Evolutionary conservation across 2,329 filamentous ascomycete species (phyloP).

Genomic region (Colletotrichum tropicale): DNA sequence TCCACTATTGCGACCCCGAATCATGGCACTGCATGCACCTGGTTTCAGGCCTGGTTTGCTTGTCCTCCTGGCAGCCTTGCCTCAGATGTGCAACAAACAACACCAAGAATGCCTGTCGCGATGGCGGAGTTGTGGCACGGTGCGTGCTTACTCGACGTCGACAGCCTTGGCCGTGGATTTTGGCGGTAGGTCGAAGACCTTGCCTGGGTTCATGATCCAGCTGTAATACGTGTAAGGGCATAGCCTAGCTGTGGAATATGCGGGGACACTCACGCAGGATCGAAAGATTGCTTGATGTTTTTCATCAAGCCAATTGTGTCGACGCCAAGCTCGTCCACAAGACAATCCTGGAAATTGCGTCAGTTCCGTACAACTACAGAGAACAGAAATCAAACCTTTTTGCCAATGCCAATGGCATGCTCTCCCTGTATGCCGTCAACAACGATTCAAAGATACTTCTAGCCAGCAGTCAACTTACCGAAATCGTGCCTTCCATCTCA

Average conservation of each 20-base stretch:
- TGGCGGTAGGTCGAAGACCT: slow-evolving; percentile 61
- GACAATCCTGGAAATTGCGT: slow-evolving; percentile 37
- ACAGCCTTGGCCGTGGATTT: not conserved
- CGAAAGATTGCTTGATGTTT: slow-evolving; percentile 65
- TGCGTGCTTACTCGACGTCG: not conserved
- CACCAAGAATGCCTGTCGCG: not conserved
- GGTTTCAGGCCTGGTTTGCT: not conserved
- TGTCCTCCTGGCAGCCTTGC: not conserved
- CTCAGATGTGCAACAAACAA: not conserved
- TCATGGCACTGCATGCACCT: not conserved
- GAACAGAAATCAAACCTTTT: slow-evolving; percentile 64
- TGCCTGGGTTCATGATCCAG: slow-evolving; percentile 73
- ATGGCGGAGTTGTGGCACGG: not conserved
- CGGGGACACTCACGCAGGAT: slow-evolving; percentile 48
- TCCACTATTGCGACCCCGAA: not conserved
- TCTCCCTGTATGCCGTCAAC: slow-evolving; percentile 49
- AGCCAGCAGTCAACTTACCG: slow-evolving; percentile 47
- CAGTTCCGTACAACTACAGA: not conserved
- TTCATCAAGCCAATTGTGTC: slow-evolving; percentile 72
- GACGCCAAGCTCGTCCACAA: slow-evolving; percentile 67
- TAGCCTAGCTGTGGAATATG: not conserved
- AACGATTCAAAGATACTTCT: not conserved
- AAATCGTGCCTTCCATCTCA: slow-evolving; percentile 74
- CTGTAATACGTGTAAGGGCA: slow-evolving; percentile 26
- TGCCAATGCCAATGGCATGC: slow-evolving; percentile 73